A percentile compares a stretch with the other conserved stretches of the same genome.
phyloP scores from a whole-genome alignment of 495 filamentous ascomycete genomes.

The Lepidopterella palustris region DNA sequence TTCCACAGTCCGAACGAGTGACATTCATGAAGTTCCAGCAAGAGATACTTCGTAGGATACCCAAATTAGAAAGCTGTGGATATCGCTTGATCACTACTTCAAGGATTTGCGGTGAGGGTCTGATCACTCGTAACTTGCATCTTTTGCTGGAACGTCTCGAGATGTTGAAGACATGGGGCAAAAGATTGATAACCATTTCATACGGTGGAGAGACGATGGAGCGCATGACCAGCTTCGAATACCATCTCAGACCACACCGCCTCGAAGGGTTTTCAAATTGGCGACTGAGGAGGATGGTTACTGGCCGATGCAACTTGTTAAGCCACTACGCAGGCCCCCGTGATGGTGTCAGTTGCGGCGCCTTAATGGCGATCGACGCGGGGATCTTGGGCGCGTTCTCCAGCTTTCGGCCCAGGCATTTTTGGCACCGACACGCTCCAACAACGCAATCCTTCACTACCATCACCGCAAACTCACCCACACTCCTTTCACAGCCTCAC shows the following conservation, averaged over 20 bases:
- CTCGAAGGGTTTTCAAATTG: not conserved
- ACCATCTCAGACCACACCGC: not conserved
- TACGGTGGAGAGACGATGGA: not conserved
- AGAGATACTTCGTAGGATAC: not conserved
- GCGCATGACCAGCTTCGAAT: not conserved
- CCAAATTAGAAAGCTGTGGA: not conserved
- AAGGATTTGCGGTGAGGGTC: too few species aligned
- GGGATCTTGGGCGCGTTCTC: not conserved
- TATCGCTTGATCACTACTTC: not conserved
- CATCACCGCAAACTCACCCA: not conserved
- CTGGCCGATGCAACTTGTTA: not conserved
- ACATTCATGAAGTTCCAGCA: not conserved
- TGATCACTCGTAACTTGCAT: not conserved
- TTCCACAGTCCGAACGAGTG: not conserved
- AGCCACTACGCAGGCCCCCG: not conserved
- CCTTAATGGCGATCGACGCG: not conserved
- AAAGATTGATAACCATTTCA: not conserved
- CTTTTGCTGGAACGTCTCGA: not conserved
- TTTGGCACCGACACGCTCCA: not conserved
- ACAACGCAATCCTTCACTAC: not conserved
- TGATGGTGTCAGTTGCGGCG: constrained; percentile 4
- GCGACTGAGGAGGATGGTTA: not conserved
- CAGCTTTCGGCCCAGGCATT: not conserved
- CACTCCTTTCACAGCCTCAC: constrained; percentile 6
- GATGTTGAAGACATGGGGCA: not conserved